A percentile compares a stretch with the other conserved stretches of the same genome.
phyloP scores from a whole-genome alignment of 139 green algal genomes.

The Chlorella sp. region DNA sequence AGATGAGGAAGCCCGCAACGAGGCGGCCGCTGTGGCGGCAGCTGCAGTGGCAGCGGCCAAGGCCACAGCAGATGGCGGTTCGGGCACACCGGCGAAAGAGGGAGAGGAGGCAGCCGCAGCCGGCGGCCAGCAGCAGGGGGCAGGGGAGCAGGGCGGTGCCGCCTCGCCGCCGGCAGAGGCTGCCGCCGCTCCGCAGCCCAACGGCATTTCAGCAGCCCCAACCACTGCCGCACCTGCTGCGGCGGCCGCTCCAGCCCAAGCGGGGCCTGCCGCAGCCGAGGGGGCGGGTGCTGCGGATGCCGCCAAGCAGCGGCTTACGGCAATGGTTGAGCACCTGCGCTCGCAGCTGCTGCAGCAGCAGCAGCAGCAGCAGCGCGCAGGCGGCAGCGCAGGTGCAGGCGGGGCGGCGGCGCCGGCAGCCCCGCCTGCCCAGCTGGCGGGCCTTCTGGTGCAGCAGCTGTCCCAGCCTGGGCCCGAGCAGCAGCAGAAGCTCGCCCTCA shows the following conservation, averaged over 20 bases:
- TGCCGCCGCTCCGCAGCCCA: background rate
- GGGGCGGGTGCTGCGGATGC: background rate
- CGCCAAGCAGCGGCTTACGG: background rate
- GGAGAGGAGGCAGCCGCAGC: background rate
- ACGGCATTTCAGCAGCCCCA: background rate
- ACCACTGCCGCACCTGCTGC: background rate
- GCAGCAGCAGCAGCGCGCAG: background rate
- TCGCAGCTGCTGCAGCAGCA: background rate
- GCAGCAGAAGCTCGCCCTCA: too few relatives aligned
- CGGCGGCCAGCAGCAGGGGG: background rate
- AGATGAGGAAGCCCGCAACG: background rate
- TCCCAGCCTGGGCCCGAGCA: too few relatives aligned
- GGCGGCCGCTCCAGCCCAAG: background rate
- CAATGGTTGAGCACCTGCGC: background rate
- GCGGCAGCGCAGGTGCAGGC: too few relatives aligned
- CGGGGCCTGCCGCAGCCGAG: background rate
- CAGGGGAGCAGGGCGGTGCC: background rate
- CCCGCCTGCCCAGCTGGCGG: background rate
- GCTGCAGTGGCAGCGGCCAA: background rate
- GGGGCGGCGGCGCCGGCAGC: too few relatives aligned
- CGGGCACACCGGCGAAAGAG: background rate
- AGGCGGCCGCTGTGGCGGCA: background rate
- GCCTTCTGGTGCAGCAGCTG: background rate
- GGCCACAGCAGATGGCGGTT: background rate
- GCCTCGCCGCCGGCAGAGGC: background rate